These are phyloP conservation scores for Pholiota conissans DNA, from an alignment of 768 basidiomycete genomes.

Conservation along the genomic window DNA sequence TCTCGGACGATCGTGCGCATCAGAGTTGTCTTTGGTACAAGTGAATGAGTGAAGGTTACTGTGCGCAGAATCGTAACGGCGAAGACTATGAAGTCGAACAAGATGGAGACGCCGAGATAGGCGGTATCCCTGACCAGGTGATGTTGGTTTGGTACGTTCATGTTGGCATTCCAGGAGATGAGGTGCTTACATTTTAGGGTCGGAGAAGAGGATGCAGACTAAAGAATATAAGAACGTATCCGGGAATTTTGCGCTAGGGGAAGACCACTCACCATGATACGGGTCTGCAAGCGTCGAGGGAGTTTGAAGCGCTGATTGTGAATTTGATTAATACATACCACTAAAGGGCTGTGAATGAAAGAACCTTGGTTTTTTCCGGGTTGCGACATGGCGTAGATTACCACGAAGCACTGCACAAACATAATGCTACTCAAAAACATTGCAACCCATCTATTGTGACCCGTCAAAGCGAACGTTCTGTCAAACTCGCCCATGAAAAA, in stretches of 20 bases:
- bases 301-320: constrained; percentile 5
- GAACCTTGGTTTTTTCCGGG: constrained; percentile 25
- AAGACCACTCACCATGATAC: constrained; percentile 13
- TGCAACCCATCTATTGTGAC: constrained; percentile 12
- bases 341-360: too few relatives aligned
- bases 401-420: constrained; percentile 22
- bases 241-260: not conserved
- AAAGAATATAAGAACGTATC: not conserved
- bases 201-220: constrained; percentile 19
- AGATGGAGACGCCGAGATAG: constrained; percentile 24
- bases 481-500: not conserved
- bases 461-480: constrained; percentile 23
- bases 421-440: constrained; percentile 19
- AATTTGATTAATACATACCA: not conserved
- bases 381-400: constrained; percentile 27
- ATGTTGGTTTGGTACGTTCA: too few relatives aligned
- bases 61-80: constrained; percentile 21
- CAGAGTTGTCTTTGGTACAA: constrained; percentile 10
- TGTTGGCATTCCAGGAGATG: too few relatives aligned
- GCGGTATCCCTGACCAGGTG: constrained; percentile 22
- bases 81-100: constrained; percentile 28
- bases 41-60: not conserved
- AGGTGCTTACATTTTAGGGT: constrained; percentile 14
- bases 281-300: constrained; percentile 10
- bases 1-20: constrained; percentile 25